Evolutionary conservation across 257 asterid genomes (phyloP).

Genomic region (Jasminum sambac): DNA sequence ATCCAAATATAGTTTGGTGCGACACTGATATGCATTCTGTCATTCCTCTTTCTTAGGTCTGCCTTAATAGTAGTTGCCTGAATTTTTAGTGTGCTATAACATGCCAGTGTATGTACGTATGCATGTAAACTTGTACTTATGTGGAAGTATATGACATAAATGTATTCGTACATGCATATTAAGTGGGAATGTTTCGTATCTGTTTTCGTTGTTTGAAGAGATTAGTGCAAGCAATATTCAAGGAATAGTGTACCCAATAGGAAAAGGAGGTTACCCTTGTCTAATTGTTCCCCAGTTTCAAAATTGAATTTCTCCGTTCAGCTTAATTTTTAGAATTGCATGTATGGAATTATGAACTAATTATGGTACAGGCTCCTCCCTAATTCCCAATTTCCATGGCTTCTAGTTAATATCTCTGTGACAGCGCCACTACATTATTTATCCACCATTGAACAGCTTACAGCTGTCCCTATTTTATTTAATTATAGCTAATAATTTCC

Average conservation of each 20-base stretch:
- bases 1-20: background rate
- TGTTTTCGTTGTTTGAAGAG: background rate
- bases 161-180: background rate
- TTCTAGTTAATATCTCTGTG: background rate
- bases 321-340: background rate
- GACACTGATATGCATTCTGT: background rate
- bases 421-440: background rate
- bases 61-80: background rate
- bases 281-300: background rate
- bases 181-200: background rate
- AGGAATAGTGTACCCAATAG: background rate
- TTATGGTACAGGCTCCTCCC: background rate
- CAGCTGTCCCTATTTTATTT: background rate
- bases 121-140: background rate
- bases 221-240: background rate
- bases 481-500: background rate
- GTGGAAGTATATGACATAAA: background rate
- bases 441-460: background rate
- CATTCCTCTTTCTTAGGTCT: background rate
- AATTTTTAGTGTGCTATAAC: background rate
- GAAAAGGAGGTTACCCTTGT: background rate
- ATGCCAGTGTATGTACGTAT: background rate
- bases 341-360: background rate
- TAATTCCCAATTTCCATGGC: background rate
- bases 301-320: background rate